These are phyloP conservation scores for Aspergillus haitiensis DNA, from an alignment of 495 filamentous ascomycete species.

Conservation along the genomic window DNA sequence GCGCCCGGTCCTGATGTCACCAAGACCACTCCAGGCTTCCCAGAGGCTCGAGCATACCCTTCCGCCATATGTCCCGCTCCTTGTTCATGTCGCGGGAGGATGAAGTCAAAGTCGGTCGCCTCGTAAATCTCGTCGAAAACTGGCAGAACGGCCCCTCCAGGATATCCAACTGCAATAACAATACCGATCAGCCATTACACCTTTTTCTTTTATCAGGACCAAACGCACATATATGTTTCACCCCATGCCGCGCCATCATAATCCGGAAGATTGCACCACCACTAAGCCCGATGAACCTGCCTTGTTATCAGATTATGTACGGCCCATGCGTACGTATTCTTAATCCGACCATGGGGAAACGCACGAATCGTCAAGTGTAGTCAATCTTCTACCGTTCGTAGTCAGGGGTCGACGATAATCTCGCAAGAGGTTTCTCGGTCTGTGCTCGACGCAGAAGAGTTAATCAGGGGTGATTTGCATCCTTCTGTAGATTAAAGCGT, in stretches of 20 bases:
- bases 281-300: slow-evolving; percentile 86
- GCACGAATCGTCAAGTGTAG: no score
- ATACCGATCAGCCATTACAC: background rate
- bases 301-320: no score
- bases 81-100: slow-evolving; percentile 63
- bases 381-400: no score
- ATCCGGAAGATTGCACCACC: slow-evolving; percentile 98
- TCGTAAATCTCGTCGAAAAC: slow-evolving; percentile 66
- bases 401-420: no score
- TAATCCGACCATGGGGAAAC: no score
- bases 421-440: no score
- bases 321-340: no score
- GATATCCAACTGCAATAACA: slow-evolving; percentile 40
- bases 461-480: no score
- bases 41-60: slow-evolving; percentile 60
- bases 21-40: slow-evolving; percentile 61
- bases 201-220: slow-evolving; percentile 3
- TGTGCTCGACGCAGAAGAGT: no score
- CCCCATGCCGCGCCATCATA: slow-evolving; percentile 92
- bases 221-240: slow-evolving; percentile 86
- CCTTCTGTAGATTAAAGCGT: no score
- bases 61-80: slow-evolving; percentile 68
- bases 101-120: slow-evolving; percentile 60
- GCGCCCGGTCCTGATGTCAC: slow-evolving; percentile 66
- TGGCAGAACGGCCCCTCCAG: slow-evolving; percentile 50